Evolutionary conservation across 805 yeast species (phyloP), one percentile per base, ranked within the genome.

Genomic region (Lipomyces starkeyi): DNA sequence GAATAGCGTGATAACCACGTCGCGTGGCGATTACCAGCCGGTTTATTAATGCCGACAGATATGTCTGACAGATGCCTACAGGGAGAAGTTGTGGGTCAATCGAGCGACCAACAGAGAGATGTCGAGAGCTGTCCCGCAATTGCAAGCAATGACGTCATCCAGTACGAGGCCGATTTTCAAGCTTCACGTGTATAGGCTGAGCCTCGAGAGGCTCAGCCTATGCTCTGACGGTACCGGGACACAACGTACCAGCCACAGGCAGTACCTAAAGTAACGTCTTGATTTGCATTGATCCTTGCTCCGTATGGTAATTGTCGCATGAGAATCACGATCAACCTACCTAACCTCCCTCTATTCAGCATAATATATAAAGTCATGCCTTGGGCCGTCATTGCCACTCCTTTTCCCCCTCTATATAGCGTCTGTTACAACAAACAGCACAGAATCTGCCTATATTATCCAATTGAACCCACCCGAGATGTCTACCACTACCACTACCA

Each of bases 401-500:
- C 27, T 20, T n/a, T 27, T 35, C 47, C 25, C 35, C n/a, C 43
- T 14, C 47, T n/a, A 29, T 13, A 58, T 49, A 34, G n/a, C 32
- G 29, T 54, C 52, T 8, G 47, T 63, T 29, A 34, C 60, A 52
- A 14, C 13, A 40, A 37, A 11, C 27, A 34, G 22, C 11, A 62
- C 17, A 52, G 14, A 8, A 27, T n/a, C 25, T 32, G 5, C 29
- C 27, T 11, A 17, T 29, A 52, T 27, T 1, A 37, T 6, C 35
- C 32, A n/a, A 17, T 56, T 8, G 53, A 1, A 27, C 52, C 25
- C 57, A 40, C 22, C 3, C 55, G 20, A 56, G 52, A 64, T 64
- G 63, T 27, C 67, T 25, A n/a, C 60, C 47, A 27, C n/a, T 9
- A 25, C 35, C 25, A 20, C 58, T 35, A n/a, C 60, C 47, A 27